A percentile compares a stretch with the other conserved stretches of the same genome.
Conservation (phyloP, 2,329 filamentous ascomycete species). For the Verticillium longisporum region DNA sequence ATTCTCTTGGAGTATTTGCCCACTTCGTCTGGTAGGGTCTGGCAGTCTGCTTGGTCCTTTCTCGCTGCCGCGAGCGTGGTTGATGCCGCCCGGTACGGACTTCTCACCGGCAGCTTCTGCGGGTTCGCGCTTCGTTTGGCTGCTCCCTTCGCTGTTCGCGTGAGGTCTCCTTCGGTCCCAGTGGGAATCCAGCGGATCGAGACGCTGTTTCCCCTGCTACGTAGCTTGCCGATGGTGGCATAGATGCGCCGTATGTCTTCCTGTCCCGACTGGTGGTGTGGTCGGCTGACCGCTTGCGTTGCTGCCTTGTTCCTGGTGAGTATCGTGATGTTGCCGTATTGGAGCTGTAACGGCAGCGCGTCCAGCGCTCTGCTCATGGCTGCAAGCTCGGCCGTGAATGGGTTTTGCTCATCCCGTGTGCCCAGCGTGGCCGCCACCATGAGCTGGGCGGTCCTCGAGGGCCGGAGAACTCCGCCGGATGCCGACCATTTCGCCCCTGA, state of each 20-base stretch:
- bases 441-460: too few relatives aligned
- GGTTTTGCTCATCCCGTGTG: too few relatives aligned
- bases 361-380: neutral
- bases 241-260: neutral
- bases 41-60: neutral
- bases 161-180: neutral
- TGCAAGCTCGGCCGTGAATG: too few relatives aligned
- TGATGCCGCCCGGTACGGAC: neutral
- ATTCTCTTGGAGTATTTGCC: conserved; percentile 12
- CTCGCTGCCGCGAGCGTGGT: neutral
- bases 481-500: too few relatives aligned
- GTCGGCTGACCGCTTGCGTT: neutral
- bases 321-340: neutral
- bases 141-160: neutral
- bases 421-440: too few relatives aligned
- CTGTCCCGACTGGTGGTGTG: neutral
- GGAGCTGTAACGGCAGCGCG: neutral
- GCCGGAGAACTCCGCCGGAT: too few relatives aligned
- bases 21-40: conserved; percentile 7
- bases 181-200: neutral
- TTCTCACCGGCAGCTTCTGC: neutral
- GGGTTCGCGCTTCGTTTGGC: neutral
- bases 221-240: neutral
- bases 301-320: neutral
- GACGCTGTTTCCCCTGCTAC: neutral